Evolutionary conservation across 2,329 filamentous ascomycete genomes (phyloP).

Genomic region (Aschersonia sp.): DNA sequence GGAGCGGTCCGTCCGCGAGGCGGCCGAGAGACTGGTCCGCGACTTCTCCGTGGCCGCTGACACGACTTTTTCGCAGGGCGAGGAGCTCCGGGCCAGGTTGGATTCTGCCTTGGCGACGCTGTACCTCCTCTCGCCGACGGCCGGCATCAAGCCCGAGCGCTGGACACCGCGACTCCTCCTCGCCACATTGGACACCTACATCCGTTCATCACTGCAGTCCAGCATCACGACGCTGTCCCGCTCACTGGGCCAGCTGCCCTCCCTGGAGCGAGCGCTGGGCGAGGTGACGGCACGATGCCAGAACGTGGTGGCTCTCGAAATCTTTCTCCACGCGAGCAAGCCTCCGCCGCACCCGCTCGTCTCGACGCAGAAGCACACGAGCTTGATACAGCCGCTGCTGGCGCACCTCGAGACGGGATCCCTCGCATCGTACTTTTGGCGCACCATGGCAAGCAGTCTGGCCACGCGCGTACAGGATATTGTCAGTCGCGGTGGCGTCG

Average conservation of each 20-base stretch:
- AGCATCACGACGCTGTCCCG: constrained; percentile 62
- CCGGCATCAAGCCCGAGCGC: constrained; percentile 35
- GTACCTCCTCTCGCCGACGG: constrained; percentile 64
- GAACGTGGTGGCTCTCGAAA: constrained; percentile 78
- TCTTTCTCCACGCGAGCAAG: constrained; percentile 55
- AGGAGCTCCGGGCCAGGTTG: constrained; percentile 62
- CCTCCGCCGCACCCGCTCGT: constrained; percentile 49
- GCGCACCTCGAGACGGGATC: constrained; percentile 74
- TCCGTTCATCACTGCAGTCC: constrained; percentile 67
- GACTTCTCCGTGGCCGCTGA: constrained; percentile 59
- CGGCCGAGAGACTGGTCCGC: constrained; percentile 64
- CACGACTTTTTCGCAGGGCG: constrained; percentile 47
- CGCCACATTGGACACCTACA: constrained; percentile 63
- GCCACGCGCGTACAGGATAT: constrained; percentile 73
- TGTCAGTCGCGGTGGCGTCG: constrained; percentile 65
- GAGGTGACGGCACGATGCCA: constrained; percentile 80
- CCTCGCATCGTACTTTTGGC: constrained; percentile 85
- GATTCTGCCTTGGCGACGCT: constrained; percentile 63
- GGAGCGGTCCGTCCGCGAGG: constrained; percentile 58
- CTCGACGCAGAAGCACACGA: constrained; percentile 22
- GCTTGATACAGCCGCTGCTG: constrained; percentile 59
- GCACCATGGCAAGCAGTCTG: constrained; percentile 68
- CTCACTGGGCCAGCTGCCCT: constrained; percentile 66
- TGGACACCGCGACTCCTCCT: constrained; percentile 60
- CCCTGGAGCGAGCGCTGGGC: constrained; percentile 63